Evolutionary conservation across 148 eudicot genomes (phyloP).

Genomic region (Spergularia bocconei): DNA sequence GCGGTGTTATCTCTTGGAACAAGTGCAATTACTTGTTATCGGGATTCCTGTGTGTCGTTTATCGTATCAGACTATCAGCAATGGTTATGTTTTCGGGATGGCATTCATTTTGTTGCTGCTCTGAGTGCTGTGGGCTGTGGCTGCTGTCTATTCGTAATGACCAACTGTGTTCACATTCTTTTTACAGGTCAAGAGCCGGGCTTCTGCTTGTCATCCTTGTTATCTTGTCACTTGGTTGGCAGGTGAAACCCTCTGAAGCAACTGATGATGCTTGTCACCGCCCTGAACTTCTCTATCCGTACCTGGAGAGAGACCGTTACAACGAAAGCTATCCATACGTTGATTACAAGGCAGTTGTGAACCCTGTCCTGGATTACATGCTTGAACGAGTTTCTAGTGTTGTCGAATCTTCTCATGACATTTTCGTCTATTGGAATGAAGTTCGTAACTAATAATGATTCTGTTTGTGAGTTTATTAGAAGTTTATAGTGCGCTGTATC

Average conservation of each 20-base stretch:
- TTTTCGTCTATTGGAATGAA: neutral
- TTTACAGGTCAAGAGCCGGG: neutral
- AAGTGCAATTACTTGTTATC: too few species aligned
- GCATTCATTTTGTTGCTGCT: too few species aligned
- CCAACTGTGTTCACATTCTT: neutral
- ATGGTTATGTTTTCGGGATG: neutral
- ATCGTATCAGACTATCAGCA: neutral
- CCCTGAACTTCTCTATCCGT: conserved; percentile 3
- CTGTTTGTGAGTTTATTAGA: neutral
- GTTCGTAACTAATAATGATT: neutral
- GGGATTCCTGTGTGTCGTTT: too few species aligned
- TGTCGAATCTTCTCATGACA: neutral
- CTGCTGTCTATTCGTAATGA: too few species aligned
- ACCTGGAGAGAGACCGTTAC: conserved; percentile 1
- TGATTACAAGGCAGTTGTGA: neutral
- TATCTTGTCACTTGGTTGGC: neutral
- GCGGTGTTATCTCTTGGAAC: too few species aligned
- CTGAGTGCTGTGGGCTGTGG: too few species aligned
- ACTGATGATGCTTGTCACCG: neutral
- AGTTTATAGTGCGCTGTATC: neutral
- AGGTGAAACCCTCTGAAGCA: neutral
- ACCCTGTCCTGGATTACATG: conserved; percentile 7
- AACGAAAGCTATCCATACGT: conserved; percentile 3
- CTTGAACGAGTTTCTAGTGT: neutral
- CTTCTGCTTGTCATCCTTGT: neutral